Evolutionary conservation across 2,329 filamentous ascomycete species (phyloP), one percentile per base, ranked within the genome.

Genomic region (Clonostachys sp.): DNA sequence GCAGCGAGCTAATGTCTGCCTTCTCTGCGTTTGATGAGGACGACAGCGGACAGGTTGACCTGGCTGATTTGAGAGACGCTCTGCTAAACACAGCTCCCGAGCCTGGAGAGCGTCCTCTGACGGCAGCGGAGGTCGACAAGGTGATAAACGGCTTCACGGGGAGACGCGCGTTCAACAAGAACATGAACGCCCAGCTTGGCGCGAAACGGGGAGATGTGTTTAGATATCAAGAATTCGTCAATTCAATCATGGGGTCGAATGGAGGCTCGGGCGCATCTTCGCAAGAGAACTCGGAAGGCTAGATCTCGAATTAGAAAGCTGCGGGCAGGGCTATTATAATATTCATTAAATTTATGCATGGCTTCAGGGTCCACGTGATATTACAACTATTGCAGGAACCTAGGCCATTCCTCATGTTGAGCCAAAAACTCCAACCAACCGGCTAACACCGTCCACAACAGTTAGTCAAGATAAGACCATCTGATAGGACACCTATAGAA

Each of bases 21-120:
- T 92, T 99, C 56, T 90, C 90, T 3, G 94, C 94, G 0, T 97
- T 97, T 62, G 94, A 99, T 61, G 89, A 95, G 52, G 91, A 95
- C 53, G 94, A 99, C 63, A 94, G 88, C 58, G 94, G 94, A 4
- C 91, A 96, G 66, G 83, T 97, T 38, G 91, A 97, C 61, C 71
- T 95, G 17, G 78, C 72, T 1, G 90, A 96, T 65, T 69, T 99
- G 52, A 83, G 87, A 42, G 89, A 94, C 56, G 90, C 92, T 1
- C 66, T 99, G 41, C 68, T 96, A 39, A 81, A 91, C 54, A 96
- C 91, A 1, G 83, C 84, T 1, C 89, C 90, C 0, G 90, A 95
- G 55, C 75, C 80, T 0, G 89, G 88, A 16, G 78, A 82, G 63
- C 73, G 72, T 38, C 67, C 78, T 1, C 66, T 95, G 53, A 86